Percentiles rank a stretch among this genome's conserved stretches.
Conservation (phyloP, 331 rosid genomes). For the Stylosanthes scabra region DNA sequence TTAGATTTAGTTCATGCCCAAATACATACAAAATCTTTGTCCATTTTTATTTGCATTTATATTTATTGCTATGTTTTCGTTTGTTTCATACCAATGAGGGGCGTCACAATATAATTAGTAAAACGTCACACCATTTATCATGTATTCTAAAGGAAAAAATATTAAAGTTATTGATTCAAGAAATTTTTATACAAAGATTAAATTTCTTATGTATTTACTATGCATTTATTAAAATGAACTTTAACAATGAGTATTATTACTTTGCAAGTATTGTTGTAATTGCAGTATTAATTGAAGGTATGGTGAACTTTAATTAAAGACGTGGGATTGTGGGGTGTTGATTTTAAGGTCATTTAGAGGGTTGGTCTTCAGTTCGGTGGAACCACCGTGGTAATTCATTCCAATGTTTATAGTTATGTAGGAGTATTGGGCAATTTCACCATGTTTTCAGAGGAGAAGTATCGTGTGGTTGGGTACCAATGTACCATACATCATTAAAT, state of each 20-base stretch:
- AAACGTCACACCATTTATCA: too few species aligned
- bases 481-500: background rate
- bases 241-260: background rate
- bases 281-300: too few species aligned
- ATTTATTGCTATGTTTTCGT: background rate
- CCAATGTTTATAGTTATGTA: conserved; percentile 24
- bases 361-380: conserved; percentile 35
- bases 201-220: too few species aligned
- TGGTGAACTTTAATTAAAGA: background rate
- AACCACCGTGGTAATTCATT: conserved; percentile 38
- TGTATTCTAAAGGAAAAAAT: background rate
- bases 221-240: background rate
- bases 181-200: too few species aligned
- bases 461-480: background rate
- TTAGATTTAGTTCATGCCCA: background rate
- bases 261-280: too few species aligned
- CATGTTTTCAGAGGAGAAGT: conserved; percentile 3
- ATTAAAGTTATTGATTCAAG: too few species aligned
- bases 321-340: background rate
- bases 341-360: background rate
- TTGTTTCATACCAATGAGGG: background rate
- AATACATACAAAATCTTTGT: conserved; percentile 11
- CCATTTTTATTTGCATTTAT: background rate
- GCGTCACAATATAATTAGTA: too few species aligned
- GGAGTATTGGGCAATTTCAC: background rate